Evolutionary conservation across 352 stramenopile species (phyloP), one percentile per base, ranked within the genome.

Genomic region (Peronospora tabacina): DNA sequence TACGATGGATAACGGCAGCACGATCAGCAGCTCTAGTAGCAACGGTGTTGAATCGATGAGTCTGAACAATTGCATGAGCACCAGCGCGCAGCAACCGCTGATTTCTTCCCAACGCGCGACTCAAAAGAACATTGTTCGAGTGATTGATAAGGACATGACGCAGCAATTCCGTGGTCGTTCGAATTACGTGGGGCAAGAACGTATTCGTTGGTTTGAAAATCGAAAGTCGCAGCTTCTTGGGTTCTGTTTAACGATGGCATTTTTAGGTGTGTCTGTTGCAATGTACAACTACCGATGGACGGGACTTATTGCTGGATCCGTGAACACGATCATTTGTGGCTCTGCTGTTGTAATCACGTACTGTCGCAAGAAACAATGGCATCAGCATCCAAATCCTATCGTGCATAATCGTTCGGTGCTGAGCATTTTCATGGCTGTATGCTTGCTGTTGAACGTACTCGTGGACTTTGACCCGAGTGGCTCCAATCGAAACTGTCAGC

Each of bases 101-200:
- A 81, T 85, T 22, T 75, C 71, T 30, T 82, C 75, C 8, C 78
- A 68, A 41, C 66, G 71, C 15, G 67, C 58, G 7, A 68, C 61
- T 46, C 66, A 79, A 41, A 81, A 87, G 59, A 89, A 85, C 50
- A 77, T 88, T 52, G 89, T 94, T 40, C 82, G 82, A 37, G 82
- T 94, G 12, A 94, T 94, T 56, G 87, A 94, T 68, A 94, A 94
- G 61, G 82, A 94, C 52, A 89, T 94, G 78, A 88, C 80, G 32
- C 56, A 81, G 36, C 78, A 94, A 55, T 94, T 94, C 59, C 76
- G 79, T 16, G 82, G 82, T 15, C 78, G 80, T 24, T 68, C 76
- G 40, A 76, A 86, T 52, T 88, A 76, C 13, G 68, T 69, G 6
- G 67, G 78, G 17, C 75, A 88, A 36, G 70, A 75, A 45, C 78